Evolutionary conservation across 2,329 filamentous ascomycete species (phyloP).

Genomic region (Chaetothyriales sp.): DNA sequence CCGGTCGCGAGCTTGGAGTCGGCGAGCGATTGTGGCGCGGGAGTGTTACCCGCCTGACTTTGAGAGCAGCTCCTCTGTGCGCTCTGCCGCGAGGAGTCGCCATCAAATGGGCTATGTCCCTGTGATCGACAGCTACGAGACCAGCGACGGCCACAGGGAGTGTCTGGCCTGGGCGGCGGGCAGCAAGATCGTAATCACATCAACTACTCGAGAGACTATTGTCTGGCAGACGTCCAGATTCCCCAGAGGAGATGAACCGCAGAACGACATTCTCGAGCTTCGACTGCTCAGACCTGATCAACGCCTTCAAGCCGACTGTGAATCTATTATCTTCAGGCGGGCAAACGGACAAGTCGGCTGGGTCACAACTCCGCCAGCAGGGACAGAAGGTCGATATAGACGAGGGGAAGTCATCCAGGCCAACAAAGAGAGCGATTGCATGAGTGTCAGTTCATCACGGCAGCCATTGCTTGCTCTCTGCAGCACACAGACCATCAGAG

Average conservation of each 20-base stretch:
- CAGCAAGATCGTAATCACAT: slow-evolving; percentile 38
- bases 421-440: slow-evolving; percentile 31
- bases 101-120: slow-evolving; percentile 41
- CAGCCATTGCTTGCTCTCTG: slow-evolving; percentile 37
- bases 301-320: slow-evolving; percentile 21
- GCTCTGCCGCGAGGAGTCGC: slow-evolving; percentile 21
- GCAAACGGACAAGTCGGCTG: slow-evolving; percentile 33
- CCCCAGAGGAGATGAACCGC: slow-evolving; percentile 16
- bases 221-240: slow-evolving; percentile 16
- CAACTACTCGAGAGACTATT: slow-evolving; percentile 29
- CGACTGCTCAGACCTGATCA: slow-evolving; percentile 36
- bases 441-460: slow-evolving; percentile 29
- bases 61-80: slow-evolving; percentile 10
- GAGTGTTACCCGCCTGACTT: slow-evolving; percentile 31
- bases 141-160: slow-evolving; percentile 35
- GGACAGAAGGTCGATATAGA: slow-evolving; percentile 15
- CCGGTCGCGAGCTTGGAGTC: slow-evolving; percentile 42
- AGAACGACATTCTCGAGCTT: slow-evolving; percentile 45
- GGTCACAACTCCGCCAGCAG: slow-evolving; percentile 19
- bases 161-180: slow-evolving; percentile 47
- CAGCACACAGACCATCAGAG: slow-evolving; percentile 31
- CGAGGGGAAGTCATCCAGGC: slow-evolving; percentile 24
- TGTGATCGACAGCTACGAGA: slow-evolving; percentile 42
- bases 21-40: slow-evolving; percentile 39
- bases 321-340: slow-evolving; percentile 41